Percentiles rank a stretch among this genome's conserved stretches.
phyloP scores from a whole-genome alignment of 257 asterid species.

The Asclepias syriaca region DNA sequence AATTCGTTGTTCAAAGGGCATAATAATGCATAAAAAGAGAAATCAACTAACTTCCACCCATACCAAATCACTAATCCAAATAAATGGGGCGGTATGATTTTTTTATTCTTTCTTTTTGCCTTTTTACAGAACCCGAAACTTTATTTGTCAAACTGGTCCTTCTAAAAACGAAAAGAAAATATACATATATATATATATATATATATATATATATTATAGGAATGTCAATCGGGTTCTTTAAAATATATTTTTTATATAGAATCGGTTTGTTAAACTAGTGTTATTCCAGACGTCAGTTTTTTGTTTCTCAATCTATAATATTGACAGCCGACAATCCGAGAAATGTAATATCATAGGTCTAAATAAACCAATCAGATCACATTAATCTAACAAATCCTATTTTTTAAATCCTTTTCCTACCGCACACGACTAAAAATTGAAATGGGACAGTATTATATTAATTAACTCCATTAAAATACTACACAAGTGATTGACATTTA shows the following conservation, averaged over 20 bases:
- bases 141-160: not conserved
- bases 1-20: not conserved
- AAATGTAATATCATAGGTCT: not conserved
- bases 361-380: slow-evolving; percentile 1
- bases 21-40: not conserved
- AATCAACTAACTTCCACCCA: slow-evolving; percentile 7
- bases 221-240: too few species aligned
- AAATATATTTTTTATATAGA: too few species aligned
- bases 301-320: not conserved
- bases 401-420: not conserved
- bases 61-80: not conserved
- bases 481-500: not conserved
- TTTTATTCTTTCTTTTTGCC: not conserved
- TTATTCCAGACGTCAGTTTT: slow-evolving; percentile 11
- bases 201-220: too few species aligned
- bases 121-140: not conserved
- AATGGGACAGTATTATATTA: not conserved
- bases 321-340: not conserved
- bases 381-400: not conserved
- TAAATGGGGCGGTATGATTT: slow-evolving; percentile 21
- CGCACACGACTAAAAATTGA: not conserved
- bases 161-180: too few species aligned
- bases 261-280: not conserved
- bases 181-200: too few species aligned
- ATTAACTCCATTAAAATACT: too few species aligned